Percentiles rank a stretch among this genome's conserved stretches.
phyloP scores from a whole-genome alignment of 202 grass and related monocot genomes.

The Panicum hallii region DNA sequence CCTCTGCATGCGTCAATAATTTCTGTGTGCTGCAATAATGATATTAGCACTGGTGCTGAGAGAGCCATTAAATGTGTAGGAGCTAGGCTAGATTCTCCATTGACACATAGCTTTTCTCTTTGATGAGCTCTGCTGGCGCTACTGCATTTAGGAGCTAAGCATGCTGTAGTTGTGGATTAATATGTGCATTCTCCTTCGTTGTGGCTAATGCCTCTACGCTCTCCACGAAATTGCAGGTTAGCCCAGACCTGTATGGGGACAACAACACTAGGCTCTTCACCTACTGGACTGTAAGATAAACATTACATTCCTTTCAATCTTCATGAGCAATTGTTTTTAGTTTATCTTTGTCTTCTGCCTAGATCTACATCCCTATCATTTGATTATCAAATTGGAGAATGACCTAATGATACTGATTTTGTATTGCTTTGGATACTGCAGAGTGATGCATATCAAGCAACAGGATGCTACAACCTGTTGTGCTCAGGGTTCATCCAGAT shows the following conservation, averaged over 20 bases:
- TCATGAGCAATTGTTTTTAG: conserved; percentile 22
- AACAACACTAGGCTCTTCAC: conserved; percentile 95
- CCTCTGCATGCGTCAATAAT: conserved; percentile 47
- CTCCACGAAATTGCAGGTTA: conserved; percentile 72
- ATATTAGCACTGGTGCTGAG: conserved; percentile 32
- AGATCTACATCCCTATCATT: conserved; percentile 38
- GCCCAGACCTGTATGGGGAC: conserved; percentile 88
- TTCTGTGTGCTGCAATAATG: conserved; percentile 56
- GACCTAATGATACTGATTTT: conserved; percentile 34
- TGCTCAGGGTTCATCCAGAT: conserved; percentile 96
- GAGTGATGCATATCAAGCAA: conserved; percentile 95
- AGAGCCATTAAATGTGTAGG: conserved; percentile 38
- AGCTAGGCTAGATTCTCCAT: conserved; percentile 41
- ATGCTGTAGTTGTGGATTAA: conserved; percentile 26
- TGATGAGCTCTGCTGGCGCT: conserved; percentile 1
- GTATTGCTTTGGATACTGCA: conserved; percentile 58
- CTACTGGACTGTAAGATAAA: conserved; percentile 90
- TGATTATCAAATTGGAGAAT: conserved; percentile 22
- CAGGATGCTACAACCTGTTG: conserved; percentile 94
- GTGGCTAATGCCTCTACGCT: conserved; percentile 33
- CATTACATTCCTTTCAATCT: conserved; percentile 46
- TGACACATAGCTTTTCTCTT: background rate
- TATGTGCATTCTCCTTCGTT: conserved; percentile 16
- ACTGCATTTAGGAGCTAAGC: conserved; percentile 37
- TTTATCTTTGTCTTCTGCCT: conserved; percentile 43